phyloP scores from a whole-genome alignment of 1,284 basidiomycete genomes.

The Schizopora paradoxa region DNA sequence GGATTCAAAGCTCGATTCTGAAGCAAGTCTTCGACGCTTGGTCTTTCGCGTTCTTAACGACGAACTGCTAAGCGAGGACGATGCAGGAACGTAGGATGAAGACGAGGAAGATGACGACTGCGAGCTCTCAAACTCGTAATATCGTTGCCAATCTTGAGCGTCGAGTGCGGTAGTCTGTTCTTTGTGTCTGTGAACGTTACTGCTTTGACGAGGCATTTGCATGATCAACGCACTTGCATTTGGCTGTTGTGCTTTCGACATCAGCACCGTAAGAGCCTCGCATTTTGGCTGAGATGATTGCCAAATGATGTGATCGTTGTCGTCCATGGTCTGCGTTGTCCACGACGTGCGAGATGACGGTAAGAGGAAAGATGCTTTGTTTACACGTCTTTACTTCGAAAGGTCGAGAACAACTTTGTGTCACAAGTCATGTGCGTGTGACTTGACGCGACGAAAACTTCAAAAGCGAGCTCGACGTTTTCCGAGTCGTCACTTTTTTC shows the following conservation, averaged over 20 bases:
- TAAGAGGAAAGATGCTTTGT: too few species aligned
- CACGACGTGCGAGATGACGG: too few species aligned
- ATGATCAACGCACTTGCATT: constrained; percentile 2
- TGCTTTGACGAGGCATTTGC: constrained; percentile 7
- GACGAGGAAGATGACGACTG: background rate
- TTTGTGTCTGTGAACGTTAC: constrained; percentile 1
- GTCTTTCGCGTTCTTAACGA: background rate
- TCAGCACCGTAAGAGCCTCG: constrained; percentile 6
- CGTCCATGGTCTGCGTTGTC: too few species aligned
- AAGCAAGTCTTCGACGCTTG: too few species aligned
- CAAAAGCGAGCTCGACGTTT: too few species aligned
- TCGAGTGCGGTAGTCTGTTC: background rate
- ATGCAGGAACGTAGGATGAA: too few species aligned
- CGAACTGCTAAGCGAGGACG: background rate
- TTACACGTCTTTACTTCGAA: too few species aligned
- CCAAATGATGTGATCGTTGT: constrained; percentile 10
- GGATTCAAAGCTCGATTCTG: background rate
- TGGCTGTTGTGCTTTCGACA: constrained; percentile 10
- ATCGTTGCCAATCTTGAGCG: constrained; percentile 1
- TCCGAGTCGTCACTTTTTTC: too few species aligned
- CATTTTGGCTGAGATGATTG: constrained; percentile 11
- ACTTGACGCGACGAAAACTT: too few species aligned
- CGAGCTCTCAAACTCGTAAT: background rate
- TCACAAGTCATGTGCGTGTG: too few species aligned
- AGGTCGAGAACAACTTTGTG: too few species aligned